phyloP scores from a whole-genome alignment of 148 eudicot species.

The Camellia lanceoleosa region DNA sequence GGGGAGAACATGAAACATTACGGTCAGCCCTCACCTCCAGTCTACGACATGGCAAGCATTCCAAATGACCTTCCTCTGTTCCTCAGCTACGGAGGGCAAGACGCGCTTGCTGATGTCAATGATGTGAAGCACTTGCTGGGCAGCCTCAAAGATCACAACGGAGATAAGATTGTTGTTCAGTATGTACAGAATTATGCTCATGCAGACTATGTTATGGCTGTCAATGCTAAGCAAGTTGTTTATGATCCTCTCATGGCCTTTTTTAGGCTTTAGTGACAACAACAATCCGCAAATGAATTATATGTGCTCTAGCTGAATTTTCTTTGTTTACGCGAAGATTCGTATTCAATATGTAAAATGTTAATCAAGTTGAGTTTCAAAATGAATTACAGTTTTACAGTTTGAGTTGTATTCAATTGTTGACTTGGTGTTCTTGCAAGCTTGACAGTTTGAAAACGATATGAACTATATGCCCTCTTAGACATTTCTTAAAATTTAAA shows the following conservation, averaged over 20 bases:
- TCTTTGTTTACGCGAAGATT: neutral
- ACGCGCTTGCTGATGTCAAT: slow-evolving; percentile 49
- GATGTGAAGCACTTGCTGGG: slow-evolving; percentile 53
- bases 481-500: too few relatives aligned
- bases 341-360: neutral
- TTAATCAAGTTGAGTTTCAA: neutral
- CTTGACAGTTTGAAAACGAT: too few relatives aligned
- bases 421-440: too few relatives aligned
- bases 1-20: slow-evolving; percentile 41
- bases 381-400: neutral
- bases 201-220: slow-evolving; percentile 61
- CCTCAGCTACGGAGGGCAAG: slow-evolving; percentile 56
- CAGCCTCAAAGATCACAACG: slow-evolving; percentile 41
- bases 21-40: slow-evolving; percentile 49
- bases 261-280: slow-evolving; percentile 31
- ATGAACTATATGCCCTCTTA: too few relatives aligned
- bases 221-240: slow-evolving; percentile 52
- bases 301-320: neutral
- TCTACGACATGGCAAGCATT: slow-evolving; percentile 43
- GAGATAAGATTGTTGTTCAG: slow-evolving; percentile 47
- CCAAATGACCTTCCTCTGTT: slow-evolving; percentile 53
- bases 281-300: neutral
- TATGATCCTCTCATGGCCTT: slow-evolving; percentile 58
- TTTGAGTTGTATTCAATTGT: neutral
- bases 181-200: slow-evolving; percentile 52